Evolutionary conservation across 441 rosid species (phyloP).

Genomic region (Populus hybrid): DNA sequence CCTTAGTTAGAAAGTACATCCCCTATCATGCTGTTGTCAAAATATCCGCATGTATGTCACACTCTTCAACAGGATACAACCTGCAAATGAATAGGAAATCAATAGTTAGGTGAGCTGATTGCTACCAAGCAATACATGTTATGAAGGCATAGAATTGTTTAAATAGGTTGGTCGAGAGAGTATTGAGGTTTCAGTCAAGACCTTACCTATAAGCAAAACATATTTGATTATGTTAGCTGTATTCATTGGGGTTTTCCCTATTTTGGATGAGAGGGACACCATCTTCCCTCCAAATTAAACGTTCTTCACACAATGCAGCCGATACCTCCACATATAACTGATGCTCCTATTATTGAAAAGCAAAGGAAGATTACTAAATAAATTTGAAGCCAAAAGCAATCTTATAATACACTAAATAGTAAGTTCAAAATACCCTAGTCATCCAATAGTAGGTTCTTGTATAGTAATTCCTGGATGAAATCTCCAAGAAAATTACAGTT

Average conservation of each 20-base stretch:
- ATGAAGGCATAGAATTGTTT: too few relatives aligned
- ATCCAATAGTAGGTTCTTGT: neutral
- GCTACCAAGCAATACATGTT: too few relatives aligned
- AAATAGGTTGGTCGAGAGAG: too few relatives aligned
- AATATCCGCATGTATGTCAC: too few relatives aligned
- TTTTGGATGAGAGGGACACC: slow-evolving; percentile 73
- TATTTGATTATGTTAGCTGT: slow-evolving; percentile 22
- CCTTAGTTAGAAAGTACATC: too few relatives aligned
- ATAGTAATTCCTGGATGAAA: too few relatives aligned
- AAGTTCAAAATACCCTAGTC: neutral
- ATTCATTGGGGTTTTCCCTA: slow-evolving; percentile 45
- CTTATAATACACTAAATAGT: neutral
- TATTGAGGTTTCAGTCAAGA: neutral
- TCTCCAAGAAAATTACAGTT: neutral
- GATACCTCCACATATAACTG: slow-evolving; percentile 62
- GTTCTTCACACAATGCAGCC: slow-evolving; percentile 68
- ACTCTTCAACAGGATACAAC: too few relatives aligned
- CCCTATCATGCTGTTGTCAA: too few relatives aligned
- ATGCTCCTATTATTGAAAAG: slow-evolving; percentile 55
- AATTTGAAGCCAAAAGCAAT: neutral
- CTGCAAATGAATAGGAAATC: too few relatives aligned
- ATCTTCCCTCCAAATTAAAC: slow-evolving; percentile 80
- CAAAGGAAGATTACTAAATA: neutral
- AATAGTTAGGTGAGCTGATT: too few relatives aligned
- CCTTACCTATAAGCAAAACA: neutral